These are phyloP conservation scores for Scleroderma bovista DNA, from an alignment of 768 basidiomycete genomes.

Conservation along the genomic window DNA sequence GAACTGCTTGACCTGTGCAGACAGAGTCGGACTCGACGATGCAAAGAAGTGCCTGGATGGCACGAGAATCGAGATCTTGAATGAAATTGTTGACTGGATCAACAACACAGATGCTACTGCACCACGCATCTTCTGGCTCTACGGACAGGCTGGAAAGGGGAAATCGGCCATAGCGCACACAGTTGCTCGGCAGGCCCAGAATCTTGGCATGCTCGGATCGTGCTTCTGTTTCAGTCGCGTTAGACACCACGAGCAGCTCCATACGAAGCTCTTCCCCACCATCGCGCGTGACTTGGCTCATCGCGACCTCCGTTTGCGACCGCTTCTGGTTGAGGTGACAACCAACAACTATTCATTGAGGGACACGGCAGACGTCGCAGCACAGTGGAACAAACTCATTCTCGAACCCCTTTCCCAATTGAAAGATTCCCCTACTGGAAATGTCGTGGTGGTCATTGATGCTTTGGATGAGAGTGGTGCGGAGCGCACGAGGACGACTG, in stretches of 20 bases:
- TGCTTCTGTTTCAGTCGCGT: slow-evolving; percentile 12
- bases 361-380: background rate
- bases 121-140: slow-evolving; percentile 8
- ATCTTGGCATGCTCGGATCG: slow-evolving; percentile 12
- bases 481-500: background rate
- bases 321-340: background rate
- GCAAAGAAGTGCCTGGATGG: background rate
- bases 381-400: slow-evolving; percentile 15
- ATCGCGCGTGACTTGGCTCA: slow-evolving; percentile 11
- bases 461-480: slow-evolving; percentile 14
- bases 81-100: slow-evolving; percentile 12
- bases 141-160: slow-evolving; percentile 4
- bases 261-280: slow-evolving; percentile 1
- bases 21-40: background rate
- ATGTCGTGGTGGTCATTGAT: slow-evolving; percentile 23
- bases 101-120: background rate
- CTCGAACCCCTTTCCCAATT: slow-evolving; percentile 5
- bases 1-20: no score
- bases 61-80: slow-evolving; percentile 7
- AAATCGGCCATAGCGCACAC: slow-evolving; percentile 6
- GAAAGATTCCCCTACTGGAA: slow-evolving; percentile 6
- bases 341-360: background rate
- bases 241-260: background rate
- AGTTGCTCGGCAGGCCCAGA: slow-evolving; percentile 4
- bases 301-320: background rate